Evolutionary conservation across 2,329 filamentous ascomycete species (phyloP), one percentile per base, ranked within the genome.

Genomic region (Fusarium buxicola): DNA sequence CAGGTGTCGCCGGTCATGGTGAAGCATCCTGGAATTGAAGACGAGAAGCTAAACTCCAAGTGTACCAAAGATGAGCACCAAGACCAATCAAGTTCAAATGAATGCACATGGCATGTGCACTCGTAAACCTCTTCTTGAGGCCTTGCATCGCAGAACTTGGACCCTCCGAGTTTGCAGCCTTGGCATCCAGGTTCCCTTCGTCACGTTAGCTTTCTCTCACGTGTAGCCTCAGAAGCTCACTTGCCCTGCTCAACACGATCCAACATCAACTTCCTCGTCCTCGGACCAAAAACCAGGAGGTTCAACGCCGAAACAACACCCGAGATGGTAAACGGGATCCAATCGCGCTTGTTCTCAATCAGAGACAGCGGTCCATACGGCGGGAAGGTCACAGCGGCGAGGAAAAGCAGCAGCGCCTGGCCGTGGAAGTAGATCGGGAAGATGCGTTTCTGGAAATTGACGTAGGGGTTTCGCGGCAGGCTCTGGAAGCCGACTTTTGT

Each of bases 361-460:
- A 78, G 51, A 1, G 75, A 73, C 3, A 71, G 10, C 0, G 70
- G 69, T 1, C 77, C 75, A 3, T 61, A 57, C 0, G 75, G 70
- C 0, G 77, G 77, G 4, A 77, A 63, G 0, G 78, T 78, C 12
- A 62, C 50, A 1, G 72, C 74, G 0, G 75, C 70, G 24, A 77
- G 45, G 4, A 79, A 15, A 2, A 80, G 55, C 2, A 80, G 63
- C 2, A 73, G 8, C 0, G 76, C 63, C 54, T 80, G 78, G 5
- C 59, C 63, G 13, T 69, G 69, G 55, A 81, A 81, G 60, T 80
- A 80, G 13, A 78, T 49, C 0, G 78, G 78, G 36, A 80, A 81
- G 39, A 81, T 60, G 5, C 68, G 72, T 34, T 77, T 78, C 43
- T 80, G 78, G 0, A 81, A 71, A 0, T 71, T 74, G 0, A 71